Evolutionary conservation across 164 flowering plant species (phyloP).

Genomic region (Kingdonia uniflora): DNA sequence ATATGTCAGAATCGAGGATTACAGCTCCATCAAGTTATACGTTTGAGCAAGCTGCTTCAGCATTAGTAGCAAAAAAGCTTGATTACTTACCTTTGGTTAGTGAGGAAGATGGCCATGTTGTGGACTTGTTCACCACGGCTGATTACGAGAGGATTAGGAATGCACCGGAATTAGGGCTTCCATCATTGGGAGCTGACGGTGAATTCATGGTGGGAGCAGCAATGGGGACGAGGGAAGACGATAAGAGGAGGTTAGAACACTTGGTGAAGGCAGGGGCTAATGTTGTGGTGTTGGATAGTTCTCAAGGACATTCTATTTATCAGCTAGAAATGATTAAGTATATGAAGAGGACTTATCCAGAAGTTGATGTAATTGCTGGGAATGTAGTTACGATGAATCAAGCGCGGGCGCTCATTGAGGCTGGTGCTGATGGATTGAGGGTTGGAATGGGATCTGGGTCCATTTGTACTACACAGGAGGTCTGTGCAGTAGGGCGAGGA

Average conservation of each 20-base stretch:
- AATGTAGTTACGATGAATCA: constrained; percentile 77
- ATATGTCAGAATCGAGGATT: constrained; percentile 25
- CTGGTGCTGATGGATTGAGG: constrained; percentile 84
- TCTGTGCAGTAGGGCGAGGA: constrained; percentile 92
- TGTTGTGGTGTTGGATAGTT: constrained; percentile 82
- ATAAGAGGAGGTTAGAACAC: constrained; percentile 78
- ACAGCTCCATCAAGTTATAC: constrained; percentile 31
- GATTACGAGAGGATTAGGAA: constrained; percentile 61
- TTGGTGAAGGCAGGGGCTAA: constrained; percentile 74
- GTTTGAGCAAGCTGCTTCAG: constrained; percentile 40
- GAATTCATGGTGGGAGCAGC: constrained; percentile 78
- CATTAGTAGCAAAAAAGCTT: constrained; percentile 27
- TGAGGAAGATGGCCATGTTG: constrained; percentile 38
- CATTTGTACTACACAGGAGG: constrained; percentile 94
- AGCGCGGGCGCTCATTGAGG: constrained; percentile 76
- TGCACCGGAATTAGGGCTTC: constrained; percentile 41
- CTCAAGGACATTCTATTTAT: constrained; percentile 85
- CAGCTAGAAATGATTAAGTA: constrained; percentile 89
- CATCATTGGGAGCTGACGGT: constrained; percentile 63
- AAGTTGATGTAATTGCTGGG: constrained; percentile 82
- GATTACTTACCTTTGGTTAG: constrained; percentile 44
- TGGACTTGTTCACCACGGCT: constrained; percentile 43
- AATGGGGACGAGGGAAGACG: constrained; percentile 73
- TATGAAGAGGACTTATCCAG: constrained; percentile 52
- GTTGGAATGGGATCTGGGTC: constrained; percentile 99